Conservation (phyloP, 768 basidiomycete genomes). For the Boletus fagicola region DNA sequence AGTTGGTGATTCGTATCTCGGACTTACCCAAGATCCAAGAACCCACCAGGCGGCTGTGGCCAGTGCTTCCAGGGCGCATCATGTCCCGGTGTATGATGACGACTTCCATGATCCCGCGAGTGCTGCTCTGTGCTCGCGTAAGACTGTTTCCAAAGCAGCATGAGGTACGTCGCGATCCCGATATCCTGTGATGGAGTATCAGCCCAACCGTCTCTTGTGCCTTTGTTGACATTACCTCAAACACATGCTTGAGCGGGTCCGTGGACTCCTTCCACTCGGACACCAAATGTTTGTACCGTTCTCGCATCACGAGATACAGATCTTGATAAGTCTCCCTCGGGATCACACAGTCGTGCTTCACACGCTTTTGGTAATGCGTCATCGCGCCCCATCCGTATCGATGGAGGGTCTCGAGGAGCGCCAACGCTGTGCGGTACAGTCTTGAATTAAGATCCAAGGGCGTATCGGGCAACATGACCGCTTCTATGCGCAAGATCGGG, state of each 20-base stretch:
- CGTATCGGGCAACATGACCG: slow-evolving; percentile 39
- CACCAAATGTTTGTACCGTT: slow-evolving; percentile 75
- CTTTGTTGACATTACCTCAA: slow-evolving; percentile 52
- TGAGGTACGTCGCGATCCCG: slow-evolving; percentile 90
- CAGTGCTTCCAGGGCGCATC: slow-evolving; percentile 61
- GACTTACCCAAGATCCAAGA: slow-evolving; percentile 81
- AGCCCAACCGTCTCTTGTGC: background rate
- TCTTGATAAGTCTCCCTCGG: slow-evolving; percentile 83
- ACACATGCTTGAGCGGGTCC: slow-evolving; percentile 88
- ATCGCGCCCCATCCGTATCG: slow-evolving; percentile 87
- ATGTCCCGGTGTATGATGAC: background rate
- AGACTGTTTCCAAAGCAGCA: slow-evolving; percentile 84
- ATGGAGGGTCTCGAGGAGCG: slow-evolving; percentile 78
- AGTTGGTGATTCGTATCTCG: background rate
- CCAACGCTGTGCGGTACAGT: slow-evolving; percentile 76
- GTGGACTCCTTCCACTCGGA: slow-evolving; percentile 77
- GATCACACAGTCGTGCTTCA: slow-evolving; percentile 78
- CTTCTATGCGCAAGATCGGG: slow-evolving; percentile 25
- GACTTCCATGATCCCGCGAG: background rate
- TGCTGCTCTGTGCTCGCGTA: slow-evolving; percentile 34
- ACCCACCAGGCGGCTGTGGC: slow-evolving; percentile 81
- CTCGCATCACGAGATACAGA: slow-evolving; percentile 82
- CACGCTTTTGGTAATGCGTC: slow-evolving; percentile 83
- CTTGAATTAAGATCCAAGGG: slow-evolving; percentile 56
- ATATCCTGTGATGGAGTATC: slow-evolving; percentile 62